Evolutionary conservation across 1,284 basidiomycete species (phyloP).

Genomic region (Taiwanofungus camphoratus): DNA sequence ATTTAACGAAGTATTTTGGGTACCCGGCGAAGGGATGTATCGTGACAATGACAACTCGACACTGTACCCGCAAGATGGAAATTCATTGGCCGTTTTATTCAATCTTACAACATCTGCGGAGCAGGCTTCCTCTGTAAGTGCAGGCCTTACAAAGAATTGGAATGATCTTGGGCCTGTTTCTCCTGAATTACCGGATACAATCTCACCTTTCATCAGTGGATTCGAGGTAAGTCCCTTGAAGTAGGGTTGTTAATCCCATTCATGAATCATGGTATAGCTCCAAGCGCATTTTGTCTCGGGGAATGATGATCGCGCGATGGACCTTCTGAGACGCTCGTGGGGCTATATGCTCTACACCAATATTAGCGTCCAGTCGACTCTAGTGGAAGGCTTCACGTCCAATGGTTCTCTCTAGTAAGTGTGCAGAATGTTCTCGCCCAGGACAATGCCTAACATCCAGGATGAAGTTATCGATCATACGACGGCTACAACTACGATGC

Average conservation of each 20-base stretch:
- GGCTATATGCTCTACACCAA: constrained; percentile 51
- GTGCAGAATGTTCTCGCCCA: neutral
- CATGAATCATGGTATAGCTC: constrained; percentile 26
- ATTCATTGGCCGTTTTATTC: constrained; percentile 45
- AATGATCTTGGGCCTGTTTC: constrained; percentile 41
- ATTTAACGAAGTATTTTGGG: constrained; percentile 42
- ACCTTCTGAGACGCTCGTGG: constrained; percentile 44
- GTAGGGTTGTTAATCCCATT: neutral
- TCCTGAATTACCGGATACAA: constrained; percentile 47
- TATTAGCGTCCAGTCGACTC: constrained; percentile 43
- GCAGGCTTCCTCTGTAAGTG: constrained; percentile 38
- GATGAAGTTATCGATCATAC: constrained; percentile 36
- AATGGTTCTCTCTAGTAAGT: constrained; percentile 44
- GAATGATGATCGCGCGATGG: constrained; percentile 41
- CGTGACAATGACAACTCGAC: constrained; percentile 39
- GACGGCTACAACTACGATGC: constrained; percentile 44
- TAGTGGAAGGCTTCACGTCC: constrained; percentile 46
- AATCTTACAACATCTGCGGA: constrained; percentile 37
- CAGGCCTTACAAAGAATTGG: constrained; percentile 42
- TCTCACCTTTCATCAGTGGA: constrained; percentile 45
- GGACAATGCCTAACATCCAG: neutral
- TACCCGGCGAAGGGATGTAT: constrained; percentile 37
- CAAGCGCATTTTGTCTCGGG: constrained; percentile 47
- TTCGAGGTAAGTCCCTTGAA: constrained; percentile 34
- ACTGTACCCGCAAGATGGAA: constrained; percentile 46